These are phyloP conservation scores for Metschnikowia picachoensis DNA, from an alignment of 805 yeast genomes.

Conservation along the genomic window DNA sequence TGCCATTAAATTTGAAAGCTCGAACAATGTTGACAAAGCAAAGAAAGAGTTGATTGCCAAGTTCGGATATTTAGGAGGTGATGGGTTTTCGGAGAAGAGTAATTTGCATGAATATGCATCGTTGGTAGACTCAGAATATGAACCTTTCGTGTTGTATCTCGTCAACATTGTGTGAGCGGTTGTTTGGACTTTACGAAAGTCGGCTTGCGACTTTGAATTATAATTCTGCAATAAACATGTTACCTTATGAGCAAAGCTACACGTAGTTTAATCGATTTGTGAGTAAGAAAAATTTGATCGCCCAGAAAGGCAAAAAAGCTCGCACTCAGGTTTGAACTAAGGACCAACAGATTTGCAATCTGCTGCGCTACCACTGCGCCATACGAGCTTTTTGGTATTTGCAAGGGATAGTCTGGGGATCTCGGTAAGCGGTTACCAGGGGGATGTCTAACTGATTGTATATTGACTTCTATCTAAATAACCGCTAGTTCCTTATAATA, in stretches of 20 bases:
- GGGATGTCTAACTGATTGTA: too few relatives aligned
- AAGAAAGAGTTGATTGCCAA: slow-evolving; percentile 67
- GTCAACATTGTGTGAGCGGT: slow-evolving; percentile 29
- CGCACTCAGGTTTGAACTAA: slow-evolving; percentile 93
- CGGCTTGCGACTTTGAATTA: neutral
- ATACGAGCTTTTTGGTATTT: slow-evolving; percentile 54
- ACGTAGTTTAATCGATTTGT: neutral
- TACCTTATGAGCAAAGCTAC: neutral
- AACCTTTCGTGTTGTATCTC: slow-evolving; percentile 87
- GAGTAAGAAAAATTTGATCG: neutral
- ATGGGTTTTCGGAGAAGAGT: slow-evolving; percentile 70
- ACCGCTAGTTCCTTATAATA: too few relatives aligned
- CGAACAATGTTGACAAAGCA: slow-evolving; percentile 47
- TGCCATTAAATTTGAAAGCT: slow-evolving; percentile 41
- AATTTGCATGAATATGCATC: slow-evolving; percentile 85
- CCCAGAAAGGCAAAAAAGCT: slow-evolving; percentile 35
- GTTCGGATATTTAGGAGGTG: slow-evolving; percentile 90
- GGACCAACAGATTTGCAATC: slow-evolving; percentile 99
- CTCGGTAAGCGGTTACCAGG: too few relatives aligned
- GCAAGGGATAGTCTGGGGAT: too few relatives aligned
- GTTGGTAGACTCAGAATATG: slow-evolving; percentile 90
- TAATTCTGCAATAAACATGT: slow-evolving; percentile 3
- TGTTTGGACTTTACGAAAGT: too few relatives aligned
- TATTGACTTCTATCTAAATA: too few relatives aligned
- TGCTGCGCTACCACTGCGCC: slow-evolving; percentile 99